Conservation (phyloP, 257 asterid genomes). For the Capsicum rhomboideum region DNA sequence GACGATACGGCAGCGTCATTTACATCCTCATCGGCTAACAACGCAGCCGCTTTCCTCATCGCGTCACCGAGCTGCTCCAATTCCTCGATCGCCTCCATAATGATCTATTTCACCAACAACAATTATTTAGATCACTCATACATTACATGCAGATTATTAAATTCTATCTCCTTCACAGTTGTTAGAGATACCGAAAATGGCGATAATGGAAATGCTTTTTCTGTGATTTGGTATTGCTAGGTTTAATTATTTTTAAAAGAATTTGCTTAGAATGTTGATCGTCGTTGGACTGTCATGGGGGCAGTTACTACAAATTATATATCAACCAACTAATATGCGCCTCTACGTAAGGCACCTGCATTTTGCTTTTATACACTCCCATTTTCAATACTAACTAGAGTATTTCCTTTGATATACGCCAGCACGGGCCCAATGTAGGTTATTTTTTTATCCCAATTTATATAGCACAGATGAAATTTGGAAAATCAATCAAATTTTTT, state of each 20-base stretch:
- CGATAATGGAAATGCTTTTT: not conserved
- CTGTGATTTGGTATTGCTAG: not conserved
- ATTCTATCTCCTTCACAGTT: not conserved
- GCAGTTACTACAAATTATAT: not conserved
- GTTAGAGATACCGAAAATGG: not conserved
- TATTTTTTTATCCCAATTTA: too few relatives aligned
- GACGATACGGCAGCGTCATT: not conserved
- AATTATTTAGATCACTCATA: not conserved
- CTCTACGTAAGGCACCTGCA: not conserved
- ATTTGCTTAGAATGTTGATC: not conserved
- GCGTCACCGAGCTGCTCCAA: conserved; percentile 11
- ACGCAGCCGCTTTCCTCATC: conserved; percentile 14
- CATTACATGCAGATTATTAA: not conserved
- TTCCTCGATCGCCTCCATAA: conserved; percentile 16
- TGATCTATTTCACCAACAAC: not conserved
- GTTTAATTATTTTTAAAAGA: not conserved
- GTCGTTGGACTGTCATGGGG: not conserved
- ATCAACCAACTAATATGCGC: not conserved
- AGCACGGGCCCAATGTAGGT: too few relatives aligned
- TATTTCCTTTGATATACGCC: too few relatives aligned
- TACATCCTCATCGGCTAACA: conserved; percentile 12
- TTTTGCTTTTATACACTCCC: too few relatives aligned
- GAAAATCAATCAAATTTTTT: too few relatives aligned
- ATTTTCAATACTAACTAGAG: too few relatives aligned
- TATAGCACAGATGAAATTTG: too few relatives aligned